Evolutionary conservation across 208 protist genomes (phyloP).

Genomic region (Trypanosomatidae sp.): DNA sequence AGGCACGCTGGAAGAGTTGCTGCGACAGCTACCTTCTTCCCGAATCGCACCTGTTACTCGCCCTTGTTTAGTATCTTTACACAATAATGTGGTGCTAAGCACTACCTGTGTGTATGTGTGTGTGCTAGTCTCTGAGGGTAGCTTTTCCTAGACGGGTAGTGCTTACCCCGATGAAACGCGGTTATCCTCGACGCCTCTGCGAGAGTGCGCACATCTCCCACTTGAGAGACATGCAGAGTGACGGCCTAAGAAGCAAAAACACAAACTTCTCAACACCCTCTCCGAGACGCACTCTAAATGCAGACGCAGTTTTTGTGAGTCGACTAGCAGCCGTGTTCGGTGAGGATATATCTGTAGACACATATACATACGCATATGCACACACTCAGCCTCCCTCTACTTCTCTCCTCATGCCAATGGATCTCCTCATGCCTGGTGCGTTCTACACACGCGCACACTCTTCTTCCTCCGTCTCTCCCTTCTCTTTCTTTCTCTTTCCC

Average conservation of each 20-base stretch:
- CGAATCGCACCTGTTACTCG: slow-evolving; percentile 45
- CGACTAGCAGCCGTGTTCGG: neutral
- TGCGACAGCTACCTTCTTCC: slow-evolving; percentile 42
- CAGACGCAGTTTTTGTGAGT: neutral
- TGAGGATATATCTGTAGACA: neutral
- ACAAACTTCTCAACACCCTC: neutral
- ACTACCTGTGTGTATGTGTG: slow-evolving; percentile 6
- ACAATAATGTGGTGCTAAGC: neutral
- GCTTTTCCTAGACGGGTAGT: neutral
- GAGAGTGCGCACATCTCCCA: neutral
- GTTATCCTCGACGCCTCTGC: neutral
- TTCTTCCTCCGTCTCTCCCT: neutral
- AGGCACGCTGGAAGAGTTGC: slow-evolving; percentile 24
- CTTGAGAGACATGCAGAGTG: neutral
- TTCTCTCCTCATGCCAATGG: neutral
- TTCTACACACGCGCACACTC: neutral
- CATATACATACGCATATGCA: neutral
- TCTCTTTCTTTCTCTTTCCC: neutral
- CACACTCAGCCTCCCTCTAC: neutral
- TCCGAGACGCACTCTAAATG: neutral
- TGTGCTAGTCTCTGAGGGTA: neutral
- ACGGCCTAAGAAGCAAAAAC: neutral
- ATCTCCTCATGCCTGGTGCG: neutral
- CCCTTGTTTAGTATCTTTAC: slow-evolving; percentile 2
- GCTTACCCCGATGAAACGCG: neutral